A percentile compares a stretch with the other conserved stretches of the same genome.
phyloP scores from a whole-genome alignment of 352 stramenopile species.

The Phytophthora multivora region DNA sequence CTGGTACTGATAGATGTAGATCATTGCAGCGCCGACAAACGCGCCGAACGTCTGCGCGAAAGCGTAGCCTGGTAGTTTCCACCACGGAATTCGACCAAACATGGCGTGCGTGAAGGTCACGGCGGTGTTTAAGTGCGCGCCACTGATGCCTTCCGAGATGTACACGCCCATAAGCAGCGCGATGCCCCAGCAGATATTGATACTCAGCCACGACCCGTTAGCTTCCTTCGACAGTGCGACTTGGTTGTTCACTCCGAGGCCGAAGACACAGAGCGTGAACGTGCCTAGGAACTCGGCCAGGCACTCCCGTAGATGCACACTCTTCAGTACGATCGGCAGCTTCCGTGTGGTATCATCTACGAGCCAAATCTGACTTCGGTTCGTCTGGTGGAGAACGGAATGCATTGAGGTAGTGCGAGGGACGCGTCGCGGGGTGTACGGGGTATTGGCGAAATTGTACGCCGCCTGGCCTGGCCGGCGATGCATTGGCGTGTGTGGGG shows the following conservation, averaged over 20 bases:
- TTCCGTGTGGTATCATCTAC: slow-evolving; percentile 22
- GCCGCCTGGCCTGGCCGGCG: slow-evolving; percentile 9
- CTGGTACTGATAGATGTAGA: slow-evolving; percentile 58
- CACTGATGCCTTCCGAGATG: slow-evolving; percentile 45
- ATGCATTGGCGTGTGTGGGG: slow-evolving; percentile 24
- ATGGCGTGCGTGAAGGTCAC: slow-evolving; percentile 57
- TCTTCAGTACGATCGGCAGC: slow-evolving; percentile 32
- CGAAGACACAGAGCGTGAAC: slow-evolving; percentile 55
- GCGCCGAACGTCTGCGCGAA: slow-evolving; percentile 43
- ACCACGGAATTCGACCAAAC: slow-evolving; percentile 49
- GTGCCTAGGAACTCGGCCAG: slow-evolving; percentile 60
- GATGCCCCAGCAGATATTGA: slow-evolving; percentile 71
- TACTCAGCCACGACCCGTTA: slow-evolving; percentile 64
- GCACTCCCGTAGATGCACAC: slow-evolving; percentile 51
- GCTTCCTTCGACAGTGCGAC: slow-evolving; percentile 42
- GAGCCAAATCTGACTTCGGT: slow-evolving; percentile 33
- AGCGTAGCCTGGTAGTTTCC: slow-evolving; percentile 47
- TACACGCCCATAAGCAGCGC: slow-evolving; percentile 62
- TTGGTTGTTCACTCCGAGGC: slow-evolving; percentile 60
- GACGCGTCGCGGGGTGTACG: slow-evolving; percentile 27
- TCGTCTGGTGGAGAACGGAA: slow-evolving; percentile 36
- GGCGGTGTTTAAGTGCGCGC: slow-evolving; percentile 60
- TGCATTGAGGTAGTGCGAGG: slow-evolving; percentile 16
- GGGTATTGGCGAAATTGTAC: slow-evolving; percentile 33
- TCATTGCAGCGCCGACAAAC: slow-evolving; percentile 41